These are phyloP conservation scores for Chloropicon primus DNA, from an alignment of 139 green algal genomes.

Conservation along the genomic window DNA sequence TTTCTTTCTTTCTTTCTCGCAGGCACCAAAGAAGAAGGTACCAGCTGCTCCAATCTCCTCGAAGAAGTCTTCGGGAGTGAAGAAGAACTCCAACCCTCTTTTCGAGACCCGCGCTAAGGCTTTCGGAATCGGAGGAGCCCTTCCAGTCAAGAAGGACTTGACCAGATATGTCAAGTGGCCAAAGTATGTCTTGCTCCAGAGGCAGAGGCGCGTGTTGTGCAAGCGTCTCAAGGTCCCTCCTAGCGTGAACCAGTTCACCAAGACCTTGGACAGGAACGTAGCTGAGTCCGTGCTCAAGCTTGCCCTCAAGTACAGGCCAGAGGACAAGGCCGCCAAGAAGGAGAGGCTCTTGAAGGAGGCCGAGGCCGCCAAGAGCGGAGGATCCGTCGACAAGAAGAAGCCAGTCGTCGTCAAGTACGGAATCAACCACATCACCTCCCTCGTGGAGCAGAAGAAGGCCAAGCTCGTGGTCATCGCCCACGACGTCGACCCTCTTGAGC, in stretches of 20 bases:
- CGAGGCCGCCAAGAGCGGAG: conserved; percentile 20
- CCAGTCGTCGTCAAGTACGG: conserved; percentile 97
- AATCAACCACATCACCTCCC: conserved; percentile 96
- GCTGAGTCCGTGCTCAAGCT: conserved; percentile 92
- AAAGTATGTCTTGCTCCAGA: conserved; percentile 96
- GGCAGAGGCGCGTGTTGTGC: conserved; percentile 84
- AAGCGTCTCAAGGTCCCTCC: conserved; percentile 85
- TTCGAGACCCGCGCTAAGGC: conserved; percentile 87
- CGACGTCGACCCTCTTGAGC: conserved; percentile 97
- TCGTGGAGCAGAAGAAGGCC: conserved; percentile 89
- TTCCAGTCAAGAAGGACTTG: conserved; percentile 80
- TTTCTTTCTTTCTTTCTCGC: neutral
- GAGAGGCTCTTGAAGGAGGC: conserved; percentile 75
- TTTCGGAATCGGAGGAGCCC: conserved; percentile 78
- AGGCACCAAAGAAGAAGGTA: conserved; percentile 63
- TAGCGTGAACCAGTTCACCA: conserved; percentile 73
- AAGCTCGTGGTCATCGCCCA: conserved; percentile 95
- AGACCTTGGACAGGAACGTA: conserved; percentile 80
- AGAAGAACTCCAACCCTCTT: conserved; percentile 58
- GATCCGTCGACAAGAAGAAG: conserved; percentile 86
- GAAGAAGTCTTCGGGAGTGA: conserved; percentile 39
- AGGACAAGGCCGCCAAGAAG: conserved; percentile 93
- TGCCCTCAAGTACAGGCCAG: conserved; percentile 95
- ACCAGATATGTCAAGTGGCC: conserved; percentile 98
- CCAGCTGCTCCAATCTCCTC: conserved; percentile 45